phyloP scores from a whole-genome alignment of 345 rosid genomes.

The Leavenworthia alabamica region DNA sequence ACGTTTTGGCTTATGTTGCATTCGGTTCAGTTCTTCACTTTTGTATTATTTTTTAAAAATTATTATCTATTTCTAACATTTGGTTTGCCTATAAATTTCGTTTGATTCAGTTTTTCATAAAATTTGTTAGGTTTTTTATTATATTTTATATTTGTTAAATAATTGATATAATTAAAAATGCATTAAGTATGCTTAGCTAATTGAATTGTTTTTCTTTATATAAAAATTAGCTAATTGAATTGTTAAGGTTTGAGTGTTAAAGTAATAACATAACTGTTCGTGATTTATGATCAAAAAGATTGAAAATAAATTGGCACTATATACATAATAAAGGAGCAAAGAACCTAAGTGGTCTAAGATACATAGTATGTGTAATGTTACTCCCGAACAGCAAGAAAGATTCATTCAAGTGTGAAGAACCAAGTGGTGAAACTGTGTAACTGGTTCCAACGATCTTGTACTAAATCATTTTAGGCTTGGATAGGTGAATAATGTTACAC shows the following conservation, averaged over 20 bases:
- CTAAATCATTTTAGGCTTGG: neutral
- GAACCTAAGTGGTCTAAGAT: neutral
- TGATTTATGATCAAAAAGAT: neutral
- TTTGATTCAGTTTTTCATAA: no score
- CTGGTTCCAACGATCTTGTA: neutral
- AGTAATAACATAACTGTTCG: neutral
- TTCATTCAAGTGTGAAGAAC: no score
- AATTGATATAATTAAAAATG: no score
- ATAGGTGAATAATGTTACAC: neutral
- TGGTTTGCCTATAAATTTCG: no score
- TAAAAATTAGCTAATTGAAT: neutral
- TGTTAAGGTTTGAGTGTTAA: neutral
- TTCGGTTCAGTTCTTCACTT: no score
- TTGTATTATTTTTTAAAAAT: no score
- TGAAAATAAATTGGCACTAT: neutral
- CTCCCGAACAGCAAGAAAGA: neutral
- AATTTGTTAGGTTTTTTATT: no score
- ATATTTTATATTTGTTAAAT: no score
- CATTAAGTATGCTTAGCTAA: no score
- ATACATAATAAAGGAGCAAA: neutral
- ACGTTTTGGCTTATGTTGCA: no score
- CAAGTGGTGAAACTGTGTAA: neutral
- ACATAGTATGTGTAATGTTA: neutral
- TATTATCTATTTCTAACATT: no score
- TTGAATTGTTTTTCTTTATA: no score